A percentile compares a stretch with the other conserved stretches of the same genome.
Evolutionary conservation across 371 early-diverging fungal species (phyloP).

Genomic region (Haplosporangium sp.): DNA sequence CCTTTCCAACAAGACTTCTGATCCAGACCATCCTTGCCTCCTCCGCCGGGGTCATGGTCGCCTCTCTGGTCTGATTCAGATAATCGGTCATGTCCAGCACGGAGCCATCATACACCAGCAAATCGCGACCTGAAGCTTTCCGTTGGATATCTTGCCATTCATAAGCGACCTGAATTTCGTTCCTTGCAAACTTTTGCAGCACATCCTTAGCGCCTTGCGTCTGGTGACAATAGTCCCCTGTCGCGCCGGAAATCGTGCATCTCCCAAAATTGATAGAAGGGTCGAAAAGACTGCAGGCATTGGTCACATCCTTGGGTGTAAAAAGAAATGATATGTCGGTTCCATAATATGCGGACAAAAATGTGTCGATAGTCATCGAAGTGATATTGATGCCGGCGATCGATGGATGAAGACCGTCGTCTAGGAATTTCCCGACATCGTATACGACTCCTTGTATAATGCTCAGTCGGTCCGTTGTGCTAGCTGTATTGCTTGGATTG

Average conservation of each 20-base stretch:
- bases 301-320: constrained; percentile 17
- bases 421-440: constrained; percentile 48
- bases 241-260: constrained; percentile 6
- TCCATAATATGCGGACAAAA: constrained; percentile 37
- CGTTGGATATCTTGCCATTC: constrained; percentile 19
- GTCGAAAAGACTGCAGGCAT: constrained; percentile 34
- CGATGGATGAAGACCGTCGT: constrained; percentile 42
- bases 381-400: constrained; percentile 16
- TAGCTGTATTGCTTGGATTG: neutral
- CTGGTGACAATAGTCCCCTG: constrained; percentile 27
- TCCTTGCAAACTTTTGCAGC: constrained; percentile 2
- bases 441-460: constrained; percentile 55
- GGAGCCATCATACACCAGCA: constrained; percentile 53
- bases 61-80: constrained; percentile 14
- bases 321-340: constrained; percentile 51
- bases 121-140: constrained; percentile 3
- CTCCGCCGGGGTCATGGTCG: constrained; percentile 24
- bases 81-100: constrained; percentile 56
- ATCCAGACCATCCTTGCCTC: constrained; percentile 38
- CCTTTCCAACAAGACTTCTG: constrained; percentile 41
- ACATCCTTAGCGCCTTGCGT: constrained; percentile 16
- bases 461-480: constrained; percentile 13
- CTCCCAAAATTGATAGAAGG: constrained; percentile 26
- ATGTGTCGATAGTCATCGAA: constrained; percentile 20
- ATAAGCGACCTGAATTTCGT: constrained; percentile 18